These are phyloP conservation scores for Suillus variegatus DNA, from an alignment of 768 basidiomycete genomes.

Conservation along the genomic window DNA sequence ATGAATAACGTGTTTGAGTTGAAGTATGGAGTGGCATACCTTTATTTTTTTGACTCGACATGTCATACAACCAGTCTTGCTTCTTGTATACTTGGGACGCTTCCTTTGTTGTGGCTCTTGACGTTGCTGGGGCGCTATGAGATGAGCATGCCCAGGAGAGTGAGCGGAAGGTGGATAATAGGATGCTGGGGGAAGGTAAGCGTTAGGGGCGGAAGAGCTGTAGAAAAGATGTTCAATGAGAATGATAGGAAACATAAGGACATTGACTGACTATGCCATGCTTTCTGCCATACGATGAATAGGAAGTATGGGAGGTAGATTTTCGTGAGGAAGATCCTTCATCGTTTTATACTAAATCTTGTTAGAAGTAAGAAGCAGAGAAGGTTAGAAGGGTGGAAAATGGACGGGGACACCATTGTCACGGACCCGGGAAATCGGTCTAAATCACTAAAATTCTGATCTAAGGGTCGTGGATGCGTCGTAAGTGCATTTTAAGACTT, in stretches of 20 bases:
- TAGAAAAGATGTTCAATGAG: constrained; percentile 22
- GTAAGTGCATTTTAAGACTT: constrained; percentile 42
- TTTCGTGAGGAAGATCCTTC: constrained; percentile 39
- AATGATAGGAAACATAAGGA: constrained; percentile 10
- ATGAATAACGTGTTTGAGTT: neutral
- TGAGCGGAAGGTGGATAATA: constrained; percentile 39
- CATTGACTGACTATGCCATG: constrained; percentile 53
- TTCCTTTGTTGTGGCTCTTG: constrained; percentile 63
- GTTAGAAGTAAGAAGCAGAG: constrained; percentile 30
- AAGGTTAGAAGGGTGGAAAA: constrained; percentile 39
- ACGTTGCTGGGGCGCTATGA: constrained; percentile 49
- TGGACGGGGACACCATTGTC: constrained; percentile 42
- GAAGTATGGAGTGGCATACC: constrained; percentile 43
- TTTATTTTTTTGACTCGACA: constrained; percentile 96
- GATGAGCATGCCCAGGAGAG: constrained; percentile 41
- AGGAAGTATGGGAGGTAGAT: constrained; percentile 36
- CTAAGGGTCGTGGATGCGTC: constrained; percentile 68
- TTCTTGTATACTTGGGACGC: constrained; percentile 91
- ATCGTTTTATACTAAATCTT: constrained; percentile 52
- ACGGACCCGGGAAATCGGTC: constrained; percentile 42
- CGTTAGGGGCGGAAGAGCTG: constrained; percentile 38
- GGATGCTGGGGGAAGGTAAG: constrained; percentile 43
- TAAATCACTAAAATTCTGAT: constrained; percentile 67
- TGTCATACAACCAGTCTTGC: constrained; percentile 92
- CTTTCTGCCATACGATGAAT: constrained; percentile 49